Evolutionary conservation across 176 grass and related monocot genomes (phyloP).

Genomic region (Alopecurus myosuroides): DNA sequence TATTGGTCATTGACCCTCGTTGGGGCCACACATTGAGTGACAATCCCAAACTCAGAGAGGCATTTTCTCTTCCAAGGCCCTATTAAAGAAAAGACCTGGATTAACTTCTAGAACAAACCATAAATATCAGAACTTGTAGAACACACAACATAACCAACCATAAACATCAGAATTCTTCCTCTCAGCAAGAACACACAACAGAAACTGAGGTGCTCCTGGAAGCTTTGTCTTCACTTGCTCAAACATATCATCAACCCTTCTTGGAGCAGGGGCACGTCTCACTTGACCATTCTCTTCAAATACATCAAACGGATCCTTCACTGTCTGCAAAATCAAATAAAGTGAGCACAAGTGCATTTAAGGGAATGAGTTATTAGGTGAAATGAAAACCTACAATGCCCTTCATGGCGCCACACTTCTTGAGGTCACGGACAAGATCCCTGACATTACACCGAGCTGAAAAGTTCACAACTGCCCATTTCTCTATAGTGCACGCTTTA

Average conservation of each 20-base stretch:
- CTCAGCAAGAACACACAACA: slow-evolving; percentile 81
- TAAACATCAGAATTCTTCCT: slow-evolving; percentile 95
- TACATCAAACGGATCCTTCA: too few species aligned
- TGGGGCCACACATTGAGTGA: slow-evolving; percentile 91
- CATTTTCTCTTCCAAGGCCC: slow-evolving; percentile 93
- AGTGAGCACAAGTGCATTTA: neutral
- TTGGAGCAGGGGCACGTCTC: slow-evolving; percentile 5
- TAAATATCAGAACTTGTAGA: slow-evolving; percentile 50
- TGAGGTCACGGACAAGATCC: slow-evolving; percentile 57
- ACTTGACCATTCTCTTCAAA: too few species aligned
- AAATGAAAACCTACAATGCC: slow-evolving; percentile 60
- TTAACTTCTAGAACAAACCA: slow-evolving; percentile 39
- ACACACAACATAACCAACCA: slow-evolving; percentile 61
- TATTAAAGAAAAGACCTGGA: slow-evolving; percentile 8
- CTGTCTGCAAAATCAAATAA: slow-evolving; percentile 28
- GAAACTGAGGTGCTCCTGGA: slow-evolving; percentile 60
- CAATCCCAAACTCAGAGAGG: slow-evolving; percentile 85
- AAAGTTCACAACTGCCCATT: slow-evolving; percentile 91
- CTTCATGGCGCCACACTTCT: slow-evolving; percentile 68
- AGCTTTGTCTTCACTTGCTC: slow-evolving; percentile 59
- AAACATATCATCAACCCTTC: slow-evolving; percentile 74
- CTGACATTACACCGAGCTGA: slow-evolving; percentile 63
- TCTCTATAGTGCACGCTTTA: slow-evolving; percentile 22
- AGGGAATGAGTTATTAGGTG: neutral
- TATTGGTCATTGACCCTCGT: slow-evolving; percentile 89